Base-by-base conservation (phyloP, 495 filamentous ascomycete genomes). In the Terfezia boudieri region DNA sequence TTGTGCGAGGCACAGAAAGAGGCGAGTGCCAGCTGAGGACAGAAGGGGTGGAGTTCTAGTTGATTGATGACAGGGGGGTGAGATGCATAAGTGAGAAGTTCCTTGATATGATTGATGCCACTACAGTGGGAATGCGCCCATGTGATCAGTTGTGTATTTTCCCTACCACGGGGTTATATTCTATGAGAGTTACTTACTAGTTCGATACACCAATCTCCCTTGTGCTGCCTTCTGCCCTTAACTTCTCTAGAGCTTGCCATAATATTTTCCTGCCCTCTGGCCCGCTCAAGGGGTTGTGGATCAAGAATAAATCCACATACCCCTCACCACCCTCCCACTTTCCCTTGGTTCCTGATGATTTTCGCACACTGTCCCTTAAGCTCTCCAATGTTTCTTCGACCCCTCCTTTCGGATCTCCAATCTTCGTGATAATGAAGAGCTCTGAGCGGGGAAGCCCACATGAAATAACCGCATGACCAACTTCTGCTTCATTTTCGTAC, bases 31-130 rank as follows among this genome's bases (percentile, higher is more conserved):
- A 71, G 70, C 10, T 88, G 72, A 4, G 77, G 71, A n/a, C 82
- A 77, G 84, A 85, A 94, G 0, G 88, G 87, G 63, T 96, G 89
- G 16, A 95, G 70, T 68, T 95, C 88, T 62, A 84, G 84, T 66
- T 92, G 86, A 23, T 82, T 83, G 10, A 90, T 81, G 49, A 75
- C 78, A 61, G 93, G 73, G 22, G 83, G 69, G 64, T 80, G 72
- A 57, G 77, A 73, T 59, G 88, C 87, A 64, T 85, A 81, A 58
- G 64, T 70, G 61, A 92, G 83, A 49, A 95, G 66, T 67, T 86
- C 79, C 53, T 83, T 71, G 0, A 86, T 60, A 62, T 84, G 82
- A 43, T 76, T 71, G 22, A 83, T 74, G 1, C 79, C 81, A 56
- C 41, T 46, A 20, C 0, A 46, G 41, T 5, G 41, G 26, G 26